Percentiles rank a stretch among this genome's conserved stretches.
These are phyloP conservation scores for Colletotrichum salicis DNA, from an alignment of 2,329 filamentous ascomycete genomes.

Conservation along the genomic window DNA sequence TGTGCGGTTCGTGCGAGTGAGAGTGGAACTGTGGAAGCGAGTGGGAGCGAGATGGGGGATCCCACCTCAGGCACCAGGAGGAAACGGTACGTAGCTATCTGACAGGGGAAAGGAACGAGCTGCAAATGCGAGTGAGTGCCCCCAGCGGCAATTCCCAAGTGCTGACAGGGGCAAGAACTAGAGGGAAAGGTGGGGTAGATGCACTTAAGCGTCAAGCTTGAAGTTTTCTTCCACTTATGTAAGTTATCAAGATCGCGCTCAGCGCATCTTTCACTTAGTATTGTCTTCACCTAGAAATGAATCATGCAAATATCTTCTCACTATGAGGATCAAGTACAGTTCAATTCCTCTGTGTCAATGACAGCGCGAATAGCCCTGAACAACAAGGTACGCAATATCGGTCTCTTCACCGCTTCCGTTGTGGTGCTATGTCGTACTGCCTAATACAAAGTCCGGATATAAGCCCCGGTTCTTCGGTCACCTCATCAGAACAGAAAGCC, in stretches of 20 bases:
- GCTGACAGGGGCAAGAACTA: neutral
- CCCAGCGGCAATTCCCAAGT: conserved; percentile 24
- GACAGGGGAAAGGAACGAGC: conserved; percentile 2
- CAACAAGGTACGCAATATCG: neutral
- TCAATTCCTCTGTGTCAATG: neutral
- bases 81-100: neutral
- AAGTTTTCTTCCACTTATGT: neutral
- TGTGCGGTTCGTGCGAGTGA: conserved; percentile 1
- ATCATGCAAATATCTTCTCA: neutral
- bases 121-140: neutral
- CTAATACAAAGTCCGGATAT: neutral
- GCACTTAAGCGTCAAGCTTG: neutral
- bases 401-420: neutral
- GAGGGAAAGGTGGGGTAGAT: neutral
- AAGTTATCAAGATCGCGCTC: neutral
- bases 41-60: conserved; percentile 10
- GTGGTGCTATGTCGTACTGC: neutral
- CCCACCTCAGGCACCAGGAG: neutral
- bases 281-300: neutral
- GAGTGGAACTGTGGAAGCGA: neutral
- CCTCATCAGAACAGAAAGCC: neutral
- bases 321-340: neutral
- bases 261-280: neutral
- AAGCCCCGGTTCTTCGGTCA: neutral
- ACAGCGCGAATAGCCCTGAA: neutral